A percentile compares a stretch with the other conserved stretches of the same genome.
phyloP scores from a whole-genome alignment of 139 green algal species.

The Chlorella sorokiniana region DNA sequence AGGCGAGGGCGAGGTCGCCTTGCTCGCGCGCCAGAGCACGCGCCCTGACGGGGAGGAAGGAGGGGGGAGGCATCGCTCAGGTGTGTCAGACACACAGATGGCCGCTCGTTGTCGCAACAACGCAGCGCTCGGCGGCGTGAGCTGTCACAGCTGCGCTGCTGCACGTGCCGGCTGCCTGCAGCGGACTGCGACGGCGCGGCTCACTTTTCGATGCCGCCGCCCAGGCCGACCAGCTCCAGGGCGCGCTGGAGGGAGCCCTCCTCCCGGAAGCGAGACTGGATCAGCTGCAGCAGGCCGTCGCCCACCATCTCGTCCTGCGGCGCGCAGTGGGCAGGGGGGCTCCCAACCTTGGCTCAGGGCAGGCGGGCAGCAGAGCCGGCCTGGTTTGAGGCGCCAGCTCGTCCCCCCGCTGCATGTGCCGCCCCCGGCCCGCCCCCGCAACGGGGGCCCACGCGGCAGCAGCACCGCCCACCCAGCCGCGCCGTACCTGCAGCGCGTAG shows the following conservation, averaged over 20 bases:
- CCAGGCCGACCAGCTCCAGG: conserved; percentile 78
- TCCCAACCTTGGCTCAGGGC: no score
- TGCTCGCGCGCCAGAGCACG: conserved; percentile 74
- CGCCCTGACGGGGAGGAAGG: conserved; percentile 33
- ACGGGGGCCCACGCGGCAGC: conserved; percentile 62
- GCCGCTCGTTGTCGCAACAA: not conserved
- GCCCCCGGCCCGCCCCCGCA: no score
- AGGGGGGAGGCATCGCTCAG: not conserved
- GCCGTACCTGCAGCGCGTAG: conserved; percentile 78
- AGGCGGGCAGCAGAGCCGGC: no score
- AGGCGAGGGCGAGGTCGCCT: conserved; percentile 68
- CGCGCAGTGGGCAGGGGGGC: not conserved
- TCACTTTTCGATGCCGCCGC: conserved; percentile 66
- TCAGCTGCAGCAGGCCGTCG: conserved; percentile 74
- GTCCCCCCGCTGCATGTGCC: no score
- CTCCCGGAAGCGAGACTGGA: conserved; percentile 85
- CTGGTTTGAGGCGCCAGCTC: no score
- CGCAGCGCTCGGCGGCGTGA: not conserved
- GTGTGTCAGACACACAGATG: no score
- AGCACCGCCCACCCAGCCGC: conserved; percentile 53
- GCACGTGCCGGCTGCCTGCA: not conserved
- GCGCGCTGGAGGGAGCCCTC: conserved; percentile 78
- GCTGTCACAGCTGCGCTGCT: no score
- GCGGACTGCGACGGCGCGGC: not conserved
- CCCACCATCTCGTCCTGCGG: conserved; percentile 27